Conservation (phyloP, 768 basidiomycete genomes). For the Pulveroboletus sp. region DNA sequence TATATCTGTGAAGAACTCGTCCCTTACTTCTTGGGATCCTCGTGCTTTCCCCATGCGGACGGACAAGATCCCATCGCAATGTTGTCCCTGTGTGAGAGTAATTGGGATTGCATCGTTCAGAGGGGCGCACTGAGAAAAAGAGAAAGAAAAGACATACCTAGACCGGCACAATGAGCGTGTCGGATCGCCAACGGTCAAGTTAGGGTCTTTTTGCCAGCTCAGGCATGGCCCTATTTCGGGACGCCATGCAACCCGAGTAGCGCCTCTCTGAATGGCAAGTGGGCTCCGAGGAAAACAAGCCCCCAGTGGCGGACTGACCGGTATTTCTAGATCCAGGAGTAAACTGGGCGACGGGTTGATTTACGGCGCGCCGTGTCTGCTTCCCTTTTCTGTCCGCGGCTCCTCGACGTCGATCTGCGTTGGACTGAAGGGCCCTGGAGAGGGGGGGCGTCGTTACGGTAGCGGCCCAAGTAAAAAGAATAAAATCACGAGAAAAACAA, state of each 20-base stretch:
- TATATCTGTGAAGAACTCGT: constrained; percentile 4
- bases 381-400: too few relatives aligned
- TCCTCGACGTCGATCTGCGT: too few relatives aligned
- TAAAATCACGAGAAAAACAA: background rate
- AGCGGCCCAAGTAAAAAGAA: background rate
- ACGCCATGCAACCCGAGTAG: background rate
- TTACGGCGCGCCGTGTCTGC: too few relatives aligned
- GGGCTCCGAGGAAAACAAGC: constrained; percentile 2
- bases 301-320: constrained; percentile 4
- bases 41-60: constrained; percentile 2
- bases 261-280: constrained; percentile 11
- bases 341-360: constrained; percentile 11
- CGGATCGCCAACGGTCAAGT: background rate
- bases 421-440: too few relatives aligned
- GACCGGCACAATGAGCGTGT: too few relatives aligned
- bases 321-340: constrained; percentile 4
- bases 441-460: background rate
- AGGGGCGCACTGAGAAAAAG: background rate
- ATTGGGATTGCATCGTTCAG: constrained; percentile 1
- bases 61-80: constrained; percentile 7
- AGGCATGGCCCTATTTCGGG: constrained; percentile 4
- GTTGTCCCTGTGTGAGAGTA: constrained; percentile 5
- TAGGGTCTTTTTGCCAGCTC: background rate
- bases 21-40: constrained; percentile 2
- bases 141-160: too few relatives aligned